Conservation (phyloP, 2,329 filamentous ascomycete species). For the Aspergillus costaricaensis region DNA sequence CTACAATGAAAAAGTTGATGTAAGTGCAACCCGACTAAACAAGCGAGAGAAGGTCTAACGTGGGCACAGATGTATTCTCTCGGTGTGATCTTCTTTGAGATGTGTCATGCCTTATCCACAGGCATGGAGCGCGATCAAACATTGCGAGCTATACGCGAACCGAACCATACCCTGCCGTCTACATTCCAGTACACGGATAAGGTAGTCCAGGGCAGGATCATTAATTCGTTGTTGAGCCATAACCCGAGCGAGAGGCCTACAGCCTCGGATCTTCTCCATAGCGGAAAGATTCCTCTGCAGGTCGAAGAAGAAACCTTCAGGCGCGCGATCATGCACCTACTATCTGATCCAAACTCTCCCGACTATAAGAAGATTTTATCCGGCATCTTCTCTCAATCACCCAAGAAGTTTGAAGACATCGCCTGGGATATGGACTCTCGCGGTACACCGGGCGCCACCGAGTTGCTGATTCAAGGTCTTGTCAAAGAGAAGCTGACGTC, state of each 20-base stretch:
- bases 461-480: conserved; percentile 67
- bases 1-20: conserved; percentile 92
- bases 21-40: conserved; percentile 45
- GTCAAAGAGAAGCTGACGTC: conserved; percentile 73
- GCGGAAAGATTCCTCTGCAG: conserved; percentile 83
- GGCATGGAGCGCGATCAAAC: conserved; percentile 66
- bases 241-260: conserved; percentile 80
- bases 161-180: conserved; percentile 67
- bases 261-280: conserved; percentile 77
- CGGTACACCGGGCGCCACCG: conserved; percentile 52
- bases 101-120: conserved; percentile 70
- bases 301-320: conserved; percentile 91
- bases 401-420: conserved; percentile 78
- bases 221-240: conserved; percentile 77
- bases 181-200: conserved; percentile 73
- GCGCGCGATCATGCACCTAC: conserved; percentile 74
- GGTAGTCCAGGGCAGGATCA: conserved; percentile 70
- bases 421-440: conserved; percentile 71
- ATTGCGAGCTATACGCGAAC: conserved; percentile 68
- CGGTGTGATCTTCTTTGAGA: conserved; percentile 97
- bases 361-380: conserved; percentile 88
- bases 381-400: conserved; percentile 75
- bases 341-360: conserved; percentile 75
- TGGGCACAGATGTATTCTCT: conserved; percentile 78
- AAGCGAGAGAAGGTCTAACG: background rate